phyloP scores from a whole-genome alignment of 1,139 yeast species.

The Diutina catenulata region DNA sequence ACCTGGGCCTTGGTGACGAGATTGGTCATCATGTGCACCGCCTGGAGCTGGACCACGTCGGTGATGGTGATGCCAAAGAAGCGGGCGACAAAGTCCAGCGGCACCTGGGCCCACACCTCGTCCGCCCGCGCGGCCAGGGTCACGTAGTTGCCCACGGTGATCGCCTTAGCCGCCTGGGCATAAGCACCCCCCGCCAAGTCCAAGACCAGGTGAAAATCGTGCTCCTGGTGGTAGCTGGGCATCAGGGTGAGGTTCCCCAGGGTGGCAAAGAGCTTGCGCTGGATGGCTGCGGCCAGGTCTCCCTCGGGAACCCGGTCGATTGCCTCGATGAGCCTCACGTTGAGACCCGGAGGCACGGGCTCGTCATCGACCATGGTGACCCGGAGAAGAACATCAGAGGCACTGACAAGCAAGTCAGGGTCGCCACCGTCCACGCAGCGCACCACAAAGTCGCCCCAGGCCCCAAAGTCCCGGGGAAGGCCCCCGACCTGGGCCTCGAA shows the following conservation, averaged over 20 bases:
- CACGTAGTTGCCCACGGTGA: conserved; percentile 2
- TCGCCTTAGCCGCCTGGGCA: neutral
- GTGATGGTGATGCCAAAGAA: conserved; percentile 1
- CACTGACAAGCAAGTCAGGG: neutral
- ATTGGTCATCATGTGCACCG: conserved; percentile 5
- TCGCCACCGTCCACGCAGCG: no score
- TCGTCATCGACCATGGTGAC: neutral
- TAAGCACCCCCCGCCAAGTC: no score
- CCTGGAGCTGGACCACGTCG: conserved; percentile 4
- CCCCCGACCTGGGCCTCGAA: neutral
- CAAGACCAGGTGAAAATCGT: no score
- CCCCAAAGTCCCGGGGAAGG: neutral
- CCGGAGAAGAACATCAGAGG: neutral
- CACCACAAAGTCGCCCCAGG: neutral
- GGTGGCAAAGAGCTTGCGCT: conserved; percentile 3
- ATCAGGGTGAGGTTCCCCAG: conserved; percentile 3
- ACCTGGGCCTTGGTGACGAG: neutral
- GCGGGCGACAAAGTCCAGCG: neutral
- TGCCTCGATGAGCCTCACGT: neutral
- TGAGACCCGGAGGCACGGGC: neutral
- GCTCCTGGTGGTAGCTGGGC: neutral
- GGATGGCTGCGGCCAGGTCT: neutral
- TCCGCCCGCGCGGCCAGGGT: neutral
- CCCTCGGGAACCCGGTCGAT: neutral
- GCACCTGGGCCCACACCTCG: neutral